Conservation (phyloP, 2,329 filamentous ascomycete genomes). For the Penicillium sp. region DNA sequence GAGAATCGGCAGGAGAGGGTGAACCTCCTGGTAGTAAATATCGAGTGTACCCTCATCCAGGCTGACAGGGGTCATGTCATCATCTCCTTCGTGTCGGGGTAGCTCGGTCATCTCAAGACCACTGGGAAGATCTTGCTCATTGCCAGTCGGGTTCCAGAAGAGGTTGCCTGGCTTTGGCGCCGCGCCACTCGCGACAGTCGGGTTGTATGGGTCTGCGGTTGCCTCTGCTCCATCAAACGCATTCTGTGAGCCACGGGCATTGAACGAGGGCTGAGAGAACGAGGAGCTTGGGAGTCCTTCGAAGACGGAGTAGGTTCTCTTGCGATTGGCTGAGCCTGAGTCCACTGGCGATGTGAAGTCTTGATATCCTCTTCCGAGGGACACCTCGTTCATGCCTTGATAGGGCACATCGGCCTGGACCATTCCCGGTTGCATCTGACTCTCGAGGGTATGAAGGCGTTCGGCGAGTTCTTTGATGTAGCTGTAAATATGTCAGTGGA, state of each 20-base stretch:
- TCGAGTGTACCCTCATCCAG: conserved; percentile 47
- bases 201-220: conserved; percentile 36
- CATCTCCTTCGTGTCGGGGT: conserved; percentile 36
- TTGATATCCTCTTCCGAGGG: conserved; percentile 52
- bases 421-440: conserved; percentile 63
- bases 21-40: conserved; percentile 47
- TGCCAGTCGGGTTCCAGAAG: conserved; percentile 43
- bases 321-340: conserved; percentile 45
- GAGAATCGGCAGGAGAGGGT: conserved; percentile 46
- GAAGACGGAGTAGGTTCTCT: conserved; percentile 56
- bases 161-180: conserved; percentile 41
- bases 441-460: conserved; percentile 79
- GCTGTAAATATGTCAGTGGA: conserved; percentile 46
- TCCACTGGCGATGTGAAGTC: conserved; percentile 58
- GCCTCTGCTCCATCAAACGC: conserved; percentile 40
- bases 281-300: conserved; percentile 49
- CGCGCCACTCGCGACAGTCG: conserved; percentile 41
- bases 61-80: conserved; percentile 40
- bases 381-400: conserved; percentile 46
- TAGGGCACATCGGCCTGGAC: conserved; percentile 48
- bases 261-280: conserved; percentile 46
- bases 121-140: conserved; percentile 37
- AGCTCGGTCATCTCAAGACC: conserved; percentile 38
- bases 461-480: conserved; percentile 94
- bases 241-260: conserved; percentile 38